Percentiles rank a stretch among this genome's conserved stretches.
phyloP scores from a whole-genome alignment of 805 yeast species.

The Candida glaebosa region DNA sequence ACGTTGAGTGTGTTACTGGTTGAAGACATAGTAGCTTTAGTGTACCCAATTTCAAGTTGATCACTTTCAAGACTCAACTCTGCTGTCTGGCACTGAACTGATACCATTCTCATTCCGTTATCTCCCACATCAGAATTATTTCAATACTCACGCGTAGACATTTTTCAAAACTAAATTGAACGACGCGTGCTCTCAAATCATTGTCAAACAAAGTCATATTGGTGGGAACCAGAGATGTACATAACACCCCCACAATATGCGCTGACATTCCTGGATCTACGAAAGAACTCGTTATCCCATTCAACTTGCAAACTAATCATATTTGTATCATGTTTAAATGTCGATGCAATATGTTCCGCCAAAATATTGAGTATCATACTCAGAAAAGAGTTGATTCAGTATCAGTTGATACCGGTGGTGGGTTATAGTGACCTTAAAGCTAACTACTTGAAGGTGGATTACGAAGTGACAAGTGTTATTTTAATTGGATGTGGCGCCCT shows the following conservation, averaged over 20 bases:
- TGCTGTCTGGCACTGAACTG: too few relatives aligned
- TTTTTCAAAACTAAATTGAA: too few relatives aligned
- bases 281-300: conserved; percentile 75
- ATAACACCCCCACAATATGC: conserved; percentile 68
- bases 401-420: conserved; percentile 86
- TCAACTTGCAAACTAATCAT: conserved; percentile 87
- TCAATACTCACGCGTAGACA: background rate
- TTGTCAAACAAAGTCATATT: background rate
- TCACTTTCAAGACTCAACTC: too few relatives aligned
- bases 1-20: too few relatives aligned
- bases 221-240: conserved; percentile 50
- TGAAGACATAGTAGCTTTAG: too few relatives aligned
- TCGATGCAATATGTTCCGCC: conserved; percentile 90
- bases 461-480: conserved; percentile 70
- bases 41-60: too few relatives aligned
- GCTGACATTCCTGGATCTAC: conserved; percentile 62
- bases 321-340: conserved; percentile 84
- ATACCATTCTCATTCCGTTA: too few relatives aligned
- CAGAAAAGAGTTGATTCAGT: conserved; percentile 79
- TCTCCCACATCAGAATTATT: too few relatives aligned
- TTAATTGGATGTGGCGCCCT: conserved; percentile 92
- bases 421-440: conserved; percentile 78
- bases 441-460: conserved; percentile 64
- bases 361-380: conserved; percentile 67
- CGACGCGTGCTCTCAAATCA: background rate